These are phyloP conservation scores for Exophiala sp. DNA, from an alignment of 2,329 filamentous ascomycete genomes.

Conservation along the genomic window DNA sequence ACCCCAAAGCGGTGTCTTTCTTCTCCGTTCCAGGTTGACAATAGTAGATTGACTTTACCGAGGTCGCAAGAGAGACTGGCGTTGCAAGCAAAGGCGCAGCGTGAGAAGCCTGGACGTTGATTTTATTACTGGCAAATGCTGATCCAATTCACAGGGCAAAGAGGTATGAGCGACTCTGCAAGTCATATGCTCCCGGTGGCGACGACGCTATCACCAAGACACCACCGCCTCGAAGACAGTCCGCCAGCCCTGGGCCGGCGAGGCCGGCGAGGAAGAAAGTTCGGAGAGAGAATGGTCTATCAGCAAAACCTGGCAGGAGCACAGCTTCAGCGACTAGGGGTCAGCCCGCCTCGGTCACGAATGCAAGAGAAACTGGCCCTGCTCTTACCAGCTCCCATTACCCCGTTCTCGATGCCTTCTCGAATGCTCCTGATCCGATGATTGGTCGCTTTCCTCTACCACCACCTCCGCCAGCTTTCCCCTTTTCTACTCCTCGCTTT, in stretches of 20 bases:
- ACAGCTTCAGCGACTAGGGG: no score
- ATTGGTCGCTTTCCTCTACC: not conserved
- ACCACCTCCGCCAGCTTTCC: not conserved
- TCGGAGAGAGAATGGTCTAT: no score
- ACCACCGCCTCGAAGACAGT: no score
- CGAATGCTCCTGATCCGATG: no score
- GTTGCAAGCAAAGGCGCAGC: slow-evolving; percentile 66
- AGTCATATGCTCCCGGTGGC: slow-evolving; percentile 40
- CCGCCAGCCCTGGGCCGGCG: no score
- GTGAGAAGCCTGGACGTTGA: slow-evolving; percentile 50
- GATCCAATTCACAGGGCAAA: slow-evolving; percentile 52
- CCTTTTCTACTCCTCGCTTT: not conserved
- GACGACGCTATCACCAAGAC: no score
- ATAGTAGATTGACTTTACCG: slow-evolving; percentile 60
- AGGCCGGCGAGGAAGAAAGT: no score
- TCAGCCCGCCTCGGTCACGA: no score
- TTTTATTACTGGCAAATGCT: slow-evolving; percentile 1
- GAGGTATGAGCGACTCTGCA: slow-evolving; percentile 64
- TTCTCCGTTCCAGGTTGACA: slow-evolving; percentile 2
- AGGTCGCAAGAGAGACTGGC: slow-evolving; percentile 61
- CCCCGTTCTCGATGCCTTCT: no score
- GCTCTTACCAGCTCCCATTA: no score
- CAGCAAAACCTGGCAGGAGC: no score
- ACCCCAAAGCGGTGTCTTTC: not conserved
- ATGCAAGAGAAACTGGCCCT: no score